phyloP scores from a whole-genome alignment of 2,329 filamentous ascomycete genomes.

The Ambrosiella cleistominuta region DNA sequence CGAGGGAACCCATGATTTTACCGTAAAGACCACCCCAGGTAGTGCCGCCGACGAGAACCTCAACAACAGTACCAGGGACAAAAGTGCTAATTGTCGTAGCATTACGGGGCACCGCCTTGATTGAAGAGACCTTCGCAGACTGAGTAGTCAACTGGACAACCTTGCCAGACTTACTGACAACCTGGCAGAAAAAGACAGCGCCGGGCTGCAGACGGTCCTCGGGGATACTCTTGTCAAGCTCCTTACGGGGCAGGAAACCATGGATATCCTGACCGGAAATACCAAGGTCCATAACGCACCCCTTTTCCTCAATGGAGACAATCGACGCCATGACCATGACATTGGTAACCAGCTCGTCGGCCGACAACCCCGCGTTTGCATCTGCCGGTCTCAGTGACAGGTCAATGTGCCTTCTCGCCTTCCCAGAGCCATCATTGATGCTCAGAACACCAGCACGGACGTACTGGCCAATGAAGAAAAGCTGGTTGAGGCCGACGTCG shows the following conservation, averaged over 20 bases:
- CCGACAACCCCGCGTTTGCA: slow-evolving; percentile 57
- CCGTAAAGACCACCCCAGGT: slow-evolving; percentile 60
- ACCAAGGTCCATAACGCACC: slow-evolving; percentile 81
- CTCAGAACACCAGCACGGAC: slow-evolving; percentile 69
- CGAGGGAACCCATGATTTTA: slow-evolving; percentile 80
- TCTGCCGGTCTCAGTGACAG: slow-evolving; percentile 66
- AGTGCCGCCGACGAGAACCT: slow-evolving; percentile 64
- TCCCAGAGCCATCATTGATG: slow-evolving; percentile 39
- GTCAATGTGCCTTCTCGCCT: slow-evolving; percentile 67
- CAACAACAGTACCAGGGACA: slow-evolving; percentile 77
- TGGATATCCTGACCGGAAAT: slow-evolving; percentile 49
- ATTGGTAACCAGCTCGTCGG: slow-evolving; percentile 57
- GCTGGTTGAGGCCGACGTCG: slow-evolving; percentile 41
- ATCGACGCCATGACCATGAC: slow-evolving; percentile 75
- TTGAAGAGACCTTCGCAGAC: slow-evolving; percentile 48
- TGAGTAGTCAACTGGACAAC: slow-evolving; percentile 74
- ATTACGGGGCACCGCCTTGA: slow-evolving; percentile 47
- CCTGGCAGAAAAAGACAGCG: slow-evolving; percentile 66
- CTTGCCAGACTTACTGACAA: slow-evolving; percentile 62
- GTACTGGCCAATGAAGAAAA: slow-evolving; percentile 77
- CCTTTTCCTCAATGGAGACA: slow-evolving; percentile 85
- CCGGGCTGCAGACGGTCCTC: slow-evolving; percentile 62
- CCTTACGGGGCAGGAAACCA: slow-evolving; percentile 73
- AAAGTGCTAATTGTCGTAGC: slow-evolving; percentile 81
- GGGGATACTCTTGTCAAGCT: slow-evolving; percentile 49